A percentile compares a stretch with the other conserved stretches of the same genome.
These are phyloP conservation scores for Talaromyces sp. DNA, from an alignment of 2,329 filamentous ascomycete genomes.

Conservation along the genomic window DNA sequence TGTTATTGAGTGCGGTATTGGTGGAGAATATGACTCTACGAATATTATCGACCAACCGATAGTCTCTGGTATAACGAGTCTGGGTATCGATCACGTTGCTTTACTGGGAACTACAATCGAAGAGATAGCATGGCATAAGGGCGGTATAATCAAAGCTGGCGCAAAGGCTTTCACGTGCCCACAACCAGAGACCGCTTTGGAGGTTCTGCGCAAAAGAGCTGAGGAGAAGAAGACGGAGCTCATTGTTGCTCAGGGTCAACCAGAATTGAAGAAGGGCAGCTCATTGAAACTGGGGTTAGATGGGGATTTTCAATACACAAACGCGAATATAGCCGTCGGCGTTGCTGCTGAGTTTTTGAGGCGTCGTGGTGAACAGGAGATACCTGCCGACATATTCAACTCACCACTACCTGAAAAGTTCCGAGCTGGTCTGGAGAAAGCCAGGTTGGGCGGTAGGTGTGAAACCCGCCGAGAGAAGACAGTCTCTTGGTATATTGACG, in stretches of 20 bases:
- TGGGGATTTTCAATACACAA: conserved; percentile 59
- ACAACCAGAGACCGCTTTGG: conserved; percentile 51
- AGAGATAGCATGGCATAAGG: conserved; percentile 88
- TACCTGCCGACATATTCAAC: conserved; percentile 35
- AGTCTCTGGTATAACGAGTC: conserved; percentile 67
- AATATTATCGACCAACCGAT: conserved; percentile 72
- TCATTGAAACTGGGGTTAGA: conserved; percentile 54
- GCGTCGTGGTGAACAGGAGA: conserved; percentile 29
- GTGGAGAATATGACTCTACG: conserved; percentile 87
- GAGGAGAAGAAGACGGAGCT: conserved; percentile 46
- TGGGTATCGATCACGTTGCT: conserved; percentile 79
- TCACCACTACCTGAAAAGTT: conserved; percentile 56
- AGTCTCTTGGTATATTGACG: conserved; percentile 75
- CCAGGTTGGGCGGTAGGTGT: conserved; percentile 69
- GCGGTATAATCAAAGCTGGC: conserved; percentile 71
- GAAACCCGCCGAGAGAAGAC: conserved; percentile 58
- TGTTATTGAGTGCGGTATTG: conserved; percentile 89
- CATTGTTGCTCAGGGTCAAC: conserved; percentile 46
- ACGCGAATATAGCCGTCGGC: conserved; percentile 57
- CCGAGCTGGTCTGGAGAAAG: conserved; percentile 58
- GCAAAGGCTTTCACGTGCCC: conserved; percentile 59
- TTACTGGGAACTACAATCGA: conserved; percentile 75
- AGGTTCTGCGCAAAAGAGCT: conserved; percentile 54
- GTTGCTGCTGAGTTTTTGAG: conserved; percentile 38
- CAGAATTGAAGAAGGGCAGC: conserved; percentile 37